These are phyloP conservation scores for Chrysoporthe cubensis DNA, from an alignment of 2,329 filamentous ascomycete genomes.

Conservation along the genomic window DNA sequence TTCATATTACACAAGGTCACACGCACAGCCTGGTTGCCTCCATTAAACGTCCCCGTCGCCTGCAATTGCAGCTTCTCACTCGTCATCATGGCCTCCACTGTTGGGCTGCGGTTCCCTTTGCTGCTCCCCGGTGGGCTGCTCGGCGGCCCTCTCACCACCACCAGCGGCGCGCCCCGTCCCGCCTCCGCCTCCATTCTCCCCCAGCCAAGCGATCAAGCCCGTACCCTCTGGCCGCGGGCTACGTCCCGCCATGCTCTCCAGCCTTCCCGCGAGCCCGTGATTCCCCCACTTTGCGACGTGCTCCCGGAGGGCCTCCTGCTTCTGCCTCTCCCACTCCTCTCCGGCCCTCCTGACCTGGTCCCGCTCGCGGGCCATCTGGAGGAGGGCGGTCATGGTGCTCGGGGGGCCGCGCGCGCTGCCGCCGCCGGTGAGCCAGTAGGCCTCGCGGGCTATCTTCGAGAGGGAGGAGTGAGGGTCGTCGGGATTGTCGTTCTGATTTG, in stretches of 20 bases:
- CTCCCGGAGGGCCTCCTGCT: slow-evolving; percentile 2
- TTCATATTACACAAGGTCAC: background rate
- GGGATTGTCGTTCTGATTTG: slow-evolving; percentile 6
- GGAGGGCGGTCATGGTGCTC: slow-evolving; percentile 14
- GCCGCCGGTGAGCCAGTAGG: slow-evolving; percentile 24
- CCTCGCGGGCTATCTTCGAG: slow-evolving; percentile 21
- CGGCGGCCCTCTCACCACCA: background rate
- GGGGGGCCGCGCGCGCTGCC: slow-evolving; percentile 19
- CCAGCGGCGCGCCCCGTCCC: background rate
- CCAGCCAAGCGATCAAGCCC: slow-evolving; percentile 15
- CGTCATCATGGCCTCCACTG: background rate
- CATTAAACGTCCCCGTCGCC: background rate
- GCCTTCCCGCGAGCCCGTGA: slow-evolving; percentile 1
- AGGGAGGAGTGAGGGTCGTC: slow-evolving; percentile 12
- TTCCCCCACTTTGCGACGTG: slow-evolving; percentile 9
- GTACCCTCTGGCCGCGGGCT: slow-evolving; percentile 18
- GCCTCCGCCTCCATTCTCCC: background rate
- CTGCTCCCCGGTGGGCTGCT: background rate
- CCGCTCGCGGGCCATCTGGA: slow-evolving; percentile 17
- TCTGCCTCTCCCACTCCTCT: slow-evolving; percentile 36
- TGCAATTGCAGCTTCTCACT: slow-evolving; percentile 10
- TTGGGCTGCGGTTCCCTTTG: background rate
- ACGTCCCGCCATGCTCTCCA: background rate
- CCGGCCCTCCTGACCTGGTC: slow-evolving; percentile 12
- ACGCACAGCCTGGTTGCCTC: background rate